Percentiles rank a stretch among this genome's conserved stretches.
These are phyloP conservation scores for Carex pumila DNA, from an alignment of 176 grass and related monocot genomes.

Conservation along the genomic window DNA sequence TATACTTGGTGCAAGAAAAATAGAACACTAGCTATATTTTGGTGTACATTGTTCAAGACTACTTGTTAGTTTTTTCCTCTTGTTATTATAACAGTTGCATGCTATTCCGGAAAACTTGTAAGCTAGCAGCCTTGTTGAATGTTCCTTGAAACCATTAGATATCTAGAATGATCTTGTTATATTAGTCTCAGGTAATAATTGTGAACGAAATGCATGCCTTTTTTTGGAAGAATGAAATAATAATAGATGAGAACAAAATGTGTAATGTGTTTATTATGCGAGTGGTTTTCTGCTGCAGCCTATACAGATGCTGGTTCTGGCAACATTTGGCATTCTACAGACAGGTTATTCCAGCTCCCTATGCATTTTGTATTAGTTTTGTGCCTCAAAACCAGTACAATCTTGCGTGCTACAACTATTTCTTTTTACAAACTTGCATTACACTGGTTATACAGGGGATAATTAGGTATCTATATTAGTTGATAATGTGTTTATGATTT, in stretches of 20 bases:
- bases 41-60: too few species aligned
- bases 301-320: background rate
- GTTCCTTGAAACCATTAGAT: background rate
- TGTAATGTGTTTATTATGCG: background rate
- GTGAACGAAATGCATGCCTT: background rate
- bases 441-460: background rate
- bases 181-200: background rate
- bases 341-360: background rate
- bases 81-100: background rate
- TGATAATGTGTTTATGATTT: background rate
- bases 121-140: background rate
- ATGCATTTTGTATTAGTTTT: background rate
- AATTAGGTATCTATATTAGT: background rate
- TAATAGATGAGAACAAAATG: background rate
- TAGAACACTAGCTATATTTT: too few species aligned
- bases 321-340: background rate
- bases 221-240: background rate
- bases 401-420: background rate
- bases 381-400: background rate
- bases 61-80: too few species aligned
- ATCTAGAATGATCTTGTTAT: background rate
- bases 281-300: background rate
- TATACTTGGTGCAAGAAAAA: too few species aligned
- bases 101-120: background rate
- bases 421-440: background rate